Conservation (phyloP, 176 grass and related monocot species). For the Avena sativa region DNA sequence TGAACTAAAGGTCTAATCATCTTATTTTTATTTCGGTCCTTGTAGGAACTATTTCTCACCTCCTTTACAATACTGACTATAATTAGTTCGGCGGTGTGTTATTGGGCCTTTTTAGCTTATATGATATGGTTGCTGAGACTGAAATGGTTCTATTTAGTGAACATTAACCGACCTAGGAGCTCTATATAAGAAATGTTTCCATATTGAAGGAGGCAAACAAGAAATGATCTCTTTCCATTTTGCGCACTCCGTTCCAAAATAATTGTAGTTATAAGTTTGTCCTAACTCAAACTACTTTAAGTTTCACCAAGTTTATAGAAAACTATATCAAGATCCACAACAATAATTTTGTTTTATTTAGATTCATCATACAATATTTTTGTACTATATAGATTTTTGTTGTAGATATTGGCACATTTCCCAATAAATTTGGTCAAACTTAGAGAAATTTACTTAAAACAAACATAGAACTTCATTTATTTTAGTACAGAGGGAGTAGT, state of each 20-base stretch:
- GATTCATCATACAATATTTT: not conserved
- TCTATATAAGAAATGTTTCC: not conserved
- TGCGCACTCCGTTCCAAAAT: not conserved
- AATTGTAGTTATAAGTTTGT: not conserved
- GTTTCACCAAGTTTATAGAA: not conserved
- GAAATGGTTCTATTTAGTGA: not conserved
- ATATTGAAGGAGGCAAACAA: not conserved
- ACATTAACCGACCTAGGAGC: not conserved
- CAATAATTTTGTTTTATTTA: not conserved
- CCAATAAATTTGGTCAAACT: not conserved
- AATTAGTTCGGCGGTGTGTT: not conserved
- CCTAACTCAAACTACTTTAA: not conserved
- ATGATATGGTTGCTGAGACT: not conserved
- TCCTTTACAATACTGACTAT: constrained; percentile 7
- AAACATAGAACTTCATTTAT: not conserved
- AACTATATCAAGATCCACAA: not conserved
- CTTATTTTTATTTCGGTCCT: constrained; percentile 32
- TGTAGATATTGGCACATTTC: not conserved
- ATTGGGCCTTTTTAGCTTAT: constrained; percentile 24
- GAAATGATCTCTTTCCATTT: constrained; percentile 6
- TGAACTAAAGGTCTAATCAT: constrained; percentile 77
- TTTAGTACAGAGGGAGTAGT: not conserved
- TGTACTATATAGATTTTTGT: not conserved
- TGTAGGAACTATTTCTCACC: not conserved
- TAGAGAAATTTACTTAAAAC: not conserved